phyloP scores from a whole-genome alignment of 306 rosid species.

The Oemleria cerasiformis region DNA sequence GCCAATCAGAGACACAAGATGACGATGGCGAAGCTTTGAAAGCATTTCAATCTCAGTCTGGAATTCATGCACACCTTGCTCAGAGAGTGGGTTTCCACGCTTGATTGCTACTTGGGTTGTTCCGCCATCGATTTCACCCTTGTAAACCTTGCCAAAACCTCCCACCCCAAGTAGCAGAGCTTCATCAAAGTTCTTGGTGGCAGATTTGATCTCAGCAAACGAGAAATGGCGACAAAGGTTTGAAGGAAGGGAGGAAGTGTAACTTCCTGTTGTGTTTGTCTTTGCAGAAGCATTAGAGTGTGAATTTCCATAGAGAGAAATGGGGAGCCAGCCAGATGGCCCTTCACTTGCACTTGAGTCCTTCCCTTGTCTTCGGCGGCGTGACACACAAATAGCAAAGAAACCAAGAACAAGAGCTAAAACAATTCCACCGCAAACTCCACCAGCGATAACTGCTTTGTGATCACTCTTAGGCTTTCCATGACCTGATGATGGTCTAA shows the following conservation, averaged over 20 bases:
- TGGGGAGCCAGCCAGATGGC: slow-evolving; percentile 99
- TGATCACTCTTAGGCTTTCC: slow-evolving; percentile 45
- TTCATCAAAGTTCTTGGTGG: slow-evolving; percentile 90
- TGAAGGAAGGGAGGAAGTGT: slow-evolving; percentile 81
- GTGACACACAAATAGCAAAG: slow-evolving; percentile 43
- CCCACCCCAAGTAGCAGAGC: slow-evolving; percentile 94
- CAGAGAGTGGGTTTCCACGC: slow-evolving; percentile 95
- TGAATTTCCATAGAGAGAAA: slow-evolving; percentile 87
- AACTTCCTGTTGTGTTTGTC: slow-evolving; percentile 93
- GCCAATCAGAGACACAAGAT: slow-evolving; percentile 93
- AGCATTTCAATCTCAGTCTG: slow-evolving; percentile 99
- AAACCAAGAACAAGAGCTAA: slow-evolving; percentile 53
- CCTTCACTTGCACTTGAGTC: slow-evolving; percentile 81
- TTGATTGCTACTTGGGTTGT: slow-evolving; percentile 86
- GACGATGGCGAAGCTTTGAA: slow-evolving; percentile 97
- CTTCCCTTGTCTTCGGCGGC: slow-evolving; percentile 47
- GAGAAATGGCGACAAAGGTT: slow-evolving; percentile 99
- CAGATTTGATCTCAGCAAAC: slow-evolving; percentile 86
- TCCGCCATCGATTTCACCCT: slow-evolving; percentile 83
- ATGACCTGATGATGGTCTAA: slow-evolving; percentile 33
- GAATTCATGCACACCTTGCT: slow-evolving; percentile 97
- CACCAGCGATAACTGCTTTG: slow-evolving; percentile 61
- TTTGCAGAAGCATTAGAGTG: slow-evolving; percentile 88
- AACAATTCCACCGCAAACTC: slow-evolving; percentile 63
- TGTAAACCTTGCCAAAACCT: slow-evolving; percentile 96